These are phyloP conservation scores for Termitomyces sp. DNA, from an alignment of 768 basidiomycete genomes.

Conservation along the genomic window DNA sequence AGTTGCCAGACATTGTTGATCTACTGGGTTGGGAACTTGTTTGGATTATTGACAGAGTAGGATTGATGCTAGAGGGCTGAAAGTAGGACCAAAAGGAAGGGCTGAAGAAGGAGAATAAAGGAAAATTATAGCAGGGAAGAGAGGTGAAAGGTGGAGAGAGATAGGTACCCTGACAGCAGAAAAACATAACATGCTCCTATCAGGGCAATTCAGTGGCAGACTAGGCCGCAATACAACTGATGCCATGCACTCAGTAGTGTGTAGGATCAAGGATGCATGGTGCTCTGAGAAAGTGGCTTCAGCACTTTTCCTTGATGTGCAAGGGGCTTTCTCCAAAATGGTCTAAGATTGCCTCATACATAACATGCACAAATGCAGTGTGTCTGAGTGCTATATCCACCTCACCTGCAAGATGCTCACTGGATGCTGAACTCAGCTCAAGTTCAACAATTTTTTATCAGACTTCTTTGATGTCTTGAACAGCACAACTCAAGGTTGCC, in stretches of 20 bases:
- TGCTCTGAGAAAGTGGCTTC: conserved; percentile 25
- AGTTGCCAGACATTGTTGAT: no score
- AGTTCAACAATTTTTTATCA: conserved; percentile 19
- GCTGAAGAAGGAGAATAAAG: no score
- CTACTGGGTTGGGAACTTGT: no score
- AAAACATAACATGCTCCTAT: conserved; percentile 15
- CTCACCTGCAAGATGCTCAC: neutral
- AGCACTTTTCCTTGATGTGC: conserved; percentile 36
- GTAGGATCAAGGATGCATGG: conserved; percentile 34
- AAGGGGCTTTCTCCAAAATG: conserved; percentile 39
- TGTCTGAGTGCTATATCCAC: neutral
- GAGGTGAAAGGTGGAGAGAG: no score
- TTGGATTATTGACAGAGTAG: no score
- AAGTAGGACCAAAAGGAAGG: no score
- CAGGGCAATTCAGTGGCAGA: conserved; percentile 26
- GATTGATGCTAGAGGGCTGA: no score
- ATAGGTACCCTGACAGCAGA: no score
- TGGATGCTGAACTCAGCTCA: neutral
- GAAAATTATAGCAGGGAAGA: no score
- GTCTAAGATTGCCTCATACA: conserved; percentile 17
- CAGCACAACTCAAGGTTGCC: conserved; percentile 13
- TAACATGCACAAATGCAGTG: neutral
- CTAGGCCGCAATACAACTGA: conserved; percentile 26
- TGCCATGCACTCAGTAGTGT: conserved; percentile 24
- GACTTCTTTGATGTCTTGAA: conserved; percentile 14